Percentiles rank a stretch among this genome's conserved stretches.
Evolutionary conservation across 1,139 yeast genomes (phyloP).

Genomic region (Maudiozyma humilis): DNA sequence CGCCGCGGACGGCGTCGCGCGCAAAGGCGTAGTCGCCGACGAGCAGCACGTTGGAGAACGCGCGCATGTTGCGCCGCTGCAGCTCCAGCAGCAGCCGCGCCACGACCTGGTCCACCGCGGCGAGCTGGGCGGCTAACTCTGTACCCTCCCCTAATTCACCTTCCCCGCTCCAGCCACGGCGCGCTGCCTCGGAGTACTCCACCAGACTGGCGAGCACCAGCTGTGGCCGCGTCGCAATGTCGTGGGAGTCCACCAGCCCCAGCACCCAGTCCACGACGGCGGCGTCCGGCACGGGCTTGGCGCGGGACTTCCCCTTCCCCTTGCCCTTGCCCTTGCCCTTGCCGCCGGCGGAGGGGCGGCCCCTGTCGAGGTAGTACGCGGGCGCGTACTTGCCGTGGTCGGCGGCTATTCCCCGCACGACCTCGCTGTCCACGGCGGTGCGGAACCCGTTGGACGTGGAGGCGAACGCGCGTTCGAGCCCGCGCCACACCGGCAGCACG

Average conservation of each 20-base stretch:
- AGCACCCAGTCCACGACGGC: constrained; percentile 55
- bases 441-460: too few species aligned
- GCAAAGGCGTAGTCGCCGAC: constrained; percentile 83
- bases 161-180: constrained; percentile 31
- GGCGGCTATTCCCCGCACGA: too few species aligned
- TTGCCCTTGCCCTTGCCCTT: background rate
- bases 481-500: too few species aligned
- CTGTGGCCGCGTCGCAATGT: constrained; percentile 53
- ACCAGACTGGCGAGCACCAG: constrained; percentile 76
- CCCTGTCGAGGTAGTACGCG: constrained; percentile 2
- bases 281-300: background rate
- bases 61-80: constrained; percentile 45
- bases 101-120: constrained; percentile 58
- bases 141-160: too few species aligned
- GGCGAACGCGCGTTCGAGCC: too few species aligned
- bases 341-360: too few species aligned
- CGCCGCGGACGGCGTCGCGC: background rate
- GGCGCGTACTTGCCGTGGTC: background rate
- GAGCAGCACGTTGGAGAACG: constrained; percentile 63
- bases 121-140: constrained; percentile 33
- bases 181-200: constrained; percentile 45
- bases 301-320: background rate
- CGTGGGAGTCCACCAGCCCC: constrained; percentile 57
- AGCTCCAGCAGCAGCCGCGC: constrained; percentile 44
- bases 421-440: constrained; percentile 1